These are phyloP conservation scores for Ceriops zippeliana DNA, from an alignment of 345 rosid species.

Conservation along the genomic window DNA sequence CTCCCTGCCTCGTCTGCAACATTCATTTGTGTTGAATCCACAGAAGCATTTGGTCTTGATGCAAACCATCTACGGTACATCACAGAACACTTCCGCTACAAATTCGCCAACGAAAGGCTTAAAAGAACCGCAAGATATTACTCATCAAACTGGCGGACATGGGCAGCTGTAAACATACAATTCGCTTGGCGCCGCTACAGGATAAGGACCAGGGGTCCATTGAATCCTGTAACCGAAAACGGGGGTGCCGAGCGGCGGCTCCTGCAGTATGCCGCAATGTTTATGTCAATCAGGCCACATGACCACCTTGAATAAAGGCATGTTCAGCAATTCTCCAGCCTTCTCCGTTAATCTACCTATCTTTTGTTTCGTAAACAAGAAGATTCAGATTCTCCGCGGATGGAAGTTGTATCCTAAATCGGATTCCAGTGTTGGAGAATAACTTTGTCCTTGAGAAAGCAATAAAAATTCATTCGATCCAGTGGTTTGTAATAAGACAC, in stretches of 20 bases:
- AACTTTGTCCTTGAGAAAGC: no score
- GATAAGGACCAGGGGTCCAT: slow-evolving; percentile 50
- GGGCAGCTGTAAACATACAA: slow-evolving; percentile 89
- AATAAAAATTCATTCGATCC: no score
- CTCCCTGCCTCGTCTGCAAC: slow-evolving; percentile 89
- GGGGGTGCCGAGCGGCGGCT: slow-evolving; percentile 47
- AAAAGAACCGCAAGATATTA: slow-evolving; percentile 78
- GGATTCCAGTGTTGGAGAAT: no score
- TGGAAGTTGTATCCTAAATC: no score
- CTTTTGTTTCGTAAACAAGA: not conserved
- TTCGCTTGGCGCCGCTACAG: slow-evolving; percentile 68
- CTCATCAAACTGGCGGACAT: slow-evolving; percentile 88
- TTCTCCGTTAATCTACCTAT: not conserved
- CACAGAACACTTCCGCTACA: slow-evolving; percentile 83
- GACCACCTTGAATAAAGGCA: slow-evolving; percentile 66
- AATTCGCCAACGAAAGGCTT: slow-evolving; percentile 64
- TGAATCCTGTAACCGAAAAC: slow-evolving; percentile 37
- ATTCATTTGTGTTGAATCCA: slow-evolving; percentile 52
- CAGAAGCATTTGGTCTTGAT: slow-evolving; percentile 66
- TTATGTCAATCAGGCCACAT: slow-evolving; percentile 81
- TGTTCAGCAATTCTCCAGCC: slow-evolving; percentile 1
- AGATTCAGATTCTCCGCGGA: not conserved
- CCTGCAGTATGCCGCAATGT: slow-evolving; percentile 69
- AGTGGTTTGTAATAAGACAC: no score
- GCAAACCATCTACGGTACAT: slow-evolving; percentile 66